Evolutionary conservation across 495 filamentous ascomycete genomes (phyloP).

Genomic region (Peziza echinospora): DNA sequence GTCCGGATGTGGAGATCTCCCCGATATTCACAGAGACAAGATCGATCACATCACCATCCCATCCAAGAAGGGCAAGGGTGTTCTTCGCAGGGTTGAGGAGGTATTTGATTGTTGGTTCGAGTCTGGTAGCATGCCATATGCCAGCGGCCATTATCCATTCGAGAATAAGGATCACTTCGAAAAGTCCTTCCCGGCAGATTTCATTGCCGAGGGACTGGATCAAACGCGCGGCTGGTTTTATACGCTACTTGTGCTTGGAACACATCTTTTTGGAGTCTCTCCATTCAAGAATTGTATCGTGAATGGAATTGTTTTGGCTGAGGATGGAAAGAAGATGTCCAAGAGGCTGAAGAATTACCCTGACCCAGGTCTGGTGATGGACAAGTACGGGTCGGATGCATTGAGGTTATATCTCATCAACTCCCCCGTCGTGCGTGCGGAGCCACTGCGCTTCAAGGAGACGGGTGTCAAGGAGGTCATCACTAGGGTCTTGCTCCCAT

Average conservation of each 20-base stretch:
- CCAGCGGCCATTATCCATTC: slow-evolving; percentile 83
- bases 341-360: slow-evolving; percentile 97
- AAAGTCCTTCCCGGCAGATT: slow-evolving; percentile 73
- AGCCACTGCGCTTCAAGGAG: slow-evolving; percentile 83
- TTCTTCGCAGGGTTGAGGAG: slow-evolving; percentile 59
- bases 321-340: slow-evolving; percentile 98
- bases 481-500: slow-evolving; percentile 71
- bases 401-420: slow-evolving; percentile 91
- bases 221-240: slow-evolving; percentile 98
- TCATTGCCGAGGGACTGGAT: slow-evolving; percentile 90
- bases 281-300: slow-evolving; percentile 96
- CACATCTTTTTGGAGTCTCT: slow-evolving; percentile 66
- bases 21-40: slow-evolving; percentile 86
- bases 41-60: slow-evolving; percentile 95
- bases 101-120: slow-evolving; percentile 98
- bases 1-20: slow-evolving; percentile 69
- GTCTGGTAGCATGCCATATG: slow-evolving; percentile 70
- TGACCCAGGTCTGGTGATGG: slow-evolving; percentile 65
- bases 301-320: slow-evolving; percentile 84
- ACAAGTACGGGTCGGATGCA: slow-evolving; percentile 80
- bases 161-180: slow-evolving; percentile 73
- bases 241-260: slow-evolving; percentile 72
- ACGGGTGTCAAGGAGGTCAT: slow-evolving; percentile 88
- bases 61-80: slow-evolving; percentile 71
- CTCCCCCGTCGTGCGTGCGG: slow-evolving; percentile 84